These are phyloP conservation scores for Skeletonema tropicum DNA, from an alignment of 108 stramenopile species.

Conservation along the genomic window DNA sequence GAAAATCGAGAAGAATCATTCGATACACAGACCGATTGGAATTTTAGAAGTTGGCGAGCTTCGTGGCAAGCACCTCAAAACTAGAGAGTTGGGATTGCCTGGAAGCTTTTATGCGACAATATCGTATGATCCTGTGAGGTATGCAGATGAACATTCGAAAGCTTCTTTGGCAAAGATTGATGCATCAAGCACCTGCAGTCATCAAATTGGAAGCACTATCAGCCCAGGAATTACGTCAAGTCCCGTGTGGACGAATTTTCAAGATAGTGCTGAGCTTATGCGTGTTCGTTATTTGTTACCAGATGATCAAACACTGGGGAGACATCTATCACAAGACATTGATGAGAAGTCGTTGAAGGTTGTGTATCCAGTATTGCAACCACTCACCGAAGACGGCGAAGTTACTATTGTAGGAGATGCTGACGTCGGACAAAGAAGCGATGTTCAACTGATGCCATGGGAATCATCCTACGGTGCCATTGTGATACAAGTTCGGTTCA, in stretches of 20 bases:
- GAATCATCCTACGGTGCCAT: constrained; percentile 64
- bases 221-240: constrained; percentile 58
- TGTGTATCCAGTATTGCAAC: constrained; percentile 70
- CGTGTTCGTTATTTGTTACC: constrained; percentile 72
- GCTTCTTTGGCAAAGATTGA: constrained; percentile 46
- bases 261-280: constrained; percentile 57
- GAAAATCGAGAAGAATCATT: constrained; percentile 51
- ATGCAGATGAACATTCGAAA: constrained; percentile 45
- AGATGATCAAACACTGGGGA: constrained; percentile 36
- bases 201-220: constrained; percentile 66
- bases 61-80: constrained; percentile 67
- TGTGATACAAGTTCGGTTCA: constrained; percentile 72
- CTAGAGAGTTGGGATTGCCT: constrained; percentile 72
- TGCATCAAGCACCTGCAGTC: constrained; percentile 49
- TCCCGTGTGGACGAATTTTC: constrained; percentile 65
- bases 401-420: constrained; percentile 14
- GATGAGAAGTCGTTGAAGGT: constrained; percentile 9
- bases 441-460: constrained; percentile 63
- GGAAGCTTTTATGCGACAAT: constrained; percentile 71
- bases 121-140: constrained; percentile 63
- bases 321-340: constrained; percentile 3
- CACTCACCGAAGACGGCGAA: constrained; percentile 35
- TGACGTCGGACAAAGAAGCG: background rate
- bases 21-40: constrained; percentile 69
- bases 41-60: constrained; percentile 51